phyloP scores from a whole-genome alignment of 2,329 filamentous ascomycete species.

The Aspergillus ruber region DNA sequence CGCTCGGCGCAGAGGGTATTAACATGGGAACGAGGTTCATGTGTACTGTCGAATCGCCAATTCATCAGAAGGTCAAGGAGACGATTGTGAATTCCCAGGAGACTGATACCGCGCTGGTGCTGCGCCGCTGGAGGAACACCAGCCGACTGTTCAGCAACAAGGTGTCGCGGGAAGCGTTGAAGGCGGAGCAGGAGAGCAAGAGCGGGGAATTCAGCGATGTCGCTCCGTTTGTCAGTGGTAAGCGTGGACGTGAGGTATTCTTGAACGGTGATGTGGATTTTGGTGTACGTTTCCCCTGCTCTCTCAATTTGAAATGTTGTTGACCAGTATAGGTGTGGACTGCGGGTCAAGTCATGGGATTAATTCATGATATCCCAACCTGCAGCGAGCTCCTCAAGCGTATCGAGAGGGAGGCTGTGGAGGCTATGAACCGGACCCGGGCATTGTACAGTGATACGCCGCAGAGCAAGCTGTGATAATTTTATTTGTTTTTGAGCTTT shows the following conservation, averaged over 20 bases:
- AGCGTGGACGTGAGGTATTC: constrained; percentile 87
- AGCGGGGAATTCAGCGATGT: constrained; percentile 87
- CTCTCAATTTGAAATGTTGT: constrained; percentile 7
- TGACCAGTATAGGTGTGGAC: constrained; percentile 70
- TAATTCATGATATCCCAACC: constrained; percentile 77
- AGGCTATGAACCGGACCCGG: constrained; percentile 55
- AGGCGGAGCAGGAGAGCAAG: constrained; percentile 74
- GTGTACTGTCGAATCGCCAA: constrained; percentile 87
- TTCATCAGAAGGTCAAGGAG: constrained; percentile 90
- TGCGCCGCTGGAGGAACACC: constrained; percentile 91
- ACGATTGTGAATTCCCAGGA: constrained; percentile 83
- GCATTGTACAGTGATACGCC: constrained; percentile 43
- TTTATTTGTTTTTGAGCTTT: no score
- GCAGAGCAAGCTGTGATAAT: constrained; percentile 51
- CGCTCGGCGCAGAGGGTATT: constrained; percentile 83
- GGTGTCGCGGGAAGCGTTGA: constrained; percentile 70
- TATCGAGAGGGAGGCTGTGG: constrained; percentile 71
- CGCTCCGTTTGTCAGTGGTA: constrained; percentile 78
- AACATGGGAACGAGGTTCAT: constrained; percentile 99
- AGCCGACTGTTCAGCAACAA: constrained; percentile 84
- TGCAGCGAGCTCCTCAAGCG: constrained; percentile 63
- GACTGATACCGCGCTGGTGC: constrained; percentile 81
- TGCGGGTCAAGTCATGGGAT: constrained; percentile 85
- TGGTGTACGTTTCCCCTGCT: constrained; percentile 57
- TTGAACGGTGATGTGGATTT: constrained; percentile 83